Conservation (phyloP, 2,329 filamentous ascomycete species). For the Waltergamsia citrina region DNA sequence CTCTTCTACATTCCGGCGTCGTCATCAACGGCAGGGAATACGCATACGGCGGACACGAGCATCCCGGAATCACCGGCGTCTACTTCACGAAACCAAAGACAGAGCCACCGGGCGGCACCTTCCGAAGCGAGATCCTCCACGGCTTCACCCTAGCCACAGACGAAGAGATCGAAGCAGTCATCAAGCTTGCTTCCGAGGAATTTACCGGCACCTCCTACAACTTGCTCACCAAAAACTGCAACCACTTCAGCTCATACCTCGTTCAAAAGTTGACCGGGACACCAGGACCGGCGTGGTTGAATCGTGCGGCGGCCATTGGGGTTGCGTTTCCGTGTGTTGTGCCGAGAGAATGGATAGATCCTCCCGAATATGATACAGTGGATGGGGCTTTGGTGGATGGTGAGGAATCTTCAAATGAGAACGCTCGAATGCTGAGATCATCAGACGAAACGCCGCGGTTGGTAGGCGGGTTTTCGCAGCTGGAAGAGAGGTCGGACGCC, state of each 20-base stretch:
- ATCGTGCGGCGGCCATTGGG: slow-evolving; percentile 76
- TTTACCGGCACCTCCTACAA: slow-evolving; percentile 75
- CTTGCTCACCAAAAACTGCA: slow-evolving; percentile 76
- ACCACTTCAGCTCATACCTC: slow-evolving; percentile 75
- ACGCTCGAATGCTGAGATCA: slow-evolving; percentile 46
- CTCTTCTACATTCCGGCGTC: slow-evolving; percentile 73
- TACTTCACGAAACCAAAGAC: slow-evolving; percentile 71
- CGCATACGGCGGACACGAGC: slow-evolving; percentile 75
- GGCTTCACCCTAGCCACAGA: slow-evolving; percentile 65
- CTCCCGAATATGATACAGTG: slow-evolving; percentile 62
- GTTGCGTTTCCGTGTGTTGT: slow-evolving; percentile 75
- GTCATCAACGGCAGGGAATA: slow-evolving; percentile 76
- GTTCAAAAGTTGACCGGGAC: slow-evolving; percentile 64
- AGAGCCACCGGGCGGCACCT: slow-evolving; percentile 69
- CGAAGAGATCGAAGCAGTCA: slow-evolving; percentile 60
- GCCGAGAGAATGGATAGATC: slow-evolving; percentile 71
- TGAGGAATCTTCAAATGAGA: slow-evolving; percentile 38
- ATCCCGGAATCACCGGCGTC: slow-evolving; percentile 61
- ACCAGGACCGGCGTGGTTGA: slow-evolving; percentile 66
- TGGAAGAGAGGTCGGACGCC: slow-evolving; percentile 30
- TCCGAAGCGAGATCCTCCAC: slow-evolving; percentile 65
- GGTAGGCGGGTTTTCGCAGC: slow-evolving; percentile 12
- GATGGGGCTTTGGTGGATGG: slow-evolving; percentile 47
- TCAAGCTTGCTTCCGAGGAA: slow-evolving; percentile 58
- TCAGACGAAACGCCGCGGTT: slow-evolving; percentile 17